Conservation (phyloP, 1,139 yeast genomes). For the Tardiomyces digboiensis region DNA sequence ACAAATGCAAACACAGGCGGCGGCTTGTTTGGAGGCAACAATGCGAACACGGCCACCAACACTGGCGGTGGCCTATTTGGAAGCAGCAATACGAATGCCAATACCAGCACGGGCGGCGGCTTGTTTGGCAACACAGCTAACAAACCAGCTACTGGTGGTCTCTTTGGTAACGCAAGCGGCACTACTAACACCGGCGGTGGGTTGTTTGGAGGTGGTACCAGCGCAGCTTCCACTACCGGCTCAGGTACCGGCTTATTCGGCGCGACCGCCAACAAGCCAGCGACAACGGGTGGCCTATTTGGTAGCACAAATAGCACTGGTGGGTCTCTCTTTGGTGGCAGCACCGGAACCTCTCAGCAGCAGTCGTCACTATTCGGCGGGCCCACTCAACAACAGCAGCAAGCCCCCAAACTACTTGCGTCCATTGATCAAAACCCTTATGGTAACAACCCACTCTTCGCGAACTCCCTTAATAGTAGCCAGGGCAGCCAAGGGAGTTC, state of each 20-base stretch:
- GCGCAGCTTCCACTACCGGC: too few species aligned
- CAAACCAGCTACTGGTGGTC: constrained; percentile 19
- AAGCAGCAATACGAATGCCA: constrained; percentile 1
- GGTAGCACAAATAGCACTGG: constrained; percentile 20
- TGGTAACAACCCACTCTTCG: constrained; percentile 58
- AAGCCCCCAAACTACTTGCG: constrained; percentile 21
- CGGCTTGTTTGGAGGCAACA: constrained; percentile 24
- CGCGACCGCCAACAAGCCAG: constrained; percentile 10
- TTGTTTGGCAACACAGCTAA: constrained; percentile 17
- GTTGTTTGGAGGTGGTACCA: constrained; percentile 28
- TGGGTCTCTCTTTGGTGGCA: constrained; percentile 10
- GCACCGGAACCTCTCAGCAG: constrained; percentile 9
- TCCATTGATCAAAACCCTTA: constrained; percentile 59
- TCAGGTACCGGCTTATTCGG: too few species aligned
- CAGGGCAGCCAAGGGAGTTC: constrained; percentile 12
- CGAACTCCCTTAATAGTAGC: constrained; percentile 1
- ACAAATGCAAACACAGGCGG: constrained; percentile 10
- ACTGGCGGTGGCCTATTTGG: constrained; percentile 29
- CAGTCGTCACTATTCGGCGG: constrained; percentile 11
- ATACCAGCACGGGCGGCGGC: constrained; percentile 9
- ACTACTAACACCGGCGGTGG: constrained; percentile 17
- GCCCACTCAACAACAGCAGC: constrained; percentile 8
- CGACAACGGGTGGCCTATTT: constrained; percentile 13
- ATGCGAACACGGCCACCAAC: constrained; percentile 8
- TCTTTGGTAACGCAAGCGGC: constrained; percentile 23